Percentiles rank a stretch among this genome's conserved stretches.
Evolutionary conservation across 225 moss, liverwort and hornwort genomes (phyloP).

Genomic region (Sphagnum contortum): DNA sequence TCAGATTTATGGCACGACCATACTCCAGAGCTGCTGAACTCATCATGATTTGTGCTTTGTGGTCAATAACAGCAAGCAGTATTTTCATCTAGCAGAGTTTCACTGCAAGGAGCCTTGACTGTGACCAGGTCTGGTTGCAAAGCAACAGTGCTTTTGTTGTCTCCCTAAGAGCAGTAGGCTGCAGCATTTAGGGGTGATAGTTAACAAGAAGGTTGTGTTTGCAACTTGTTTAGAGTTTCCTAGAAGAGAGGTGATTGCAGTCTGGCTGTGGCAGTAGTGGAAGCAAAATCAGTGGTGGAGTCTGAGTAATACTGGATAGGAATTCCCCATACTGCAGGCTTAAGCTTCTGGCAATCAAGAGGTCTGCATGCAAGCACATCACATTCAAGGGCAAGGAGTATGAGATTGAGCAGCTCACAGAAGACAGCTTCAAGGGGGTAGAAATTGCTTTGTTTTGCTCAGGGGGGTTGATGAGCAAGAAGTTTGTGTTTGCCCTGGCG

Average conservation of each 20-base stretch:
- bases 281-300: constrained; percentile 93
- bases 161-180: too few relatives aligned
- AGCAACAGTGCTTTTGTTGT: too few relatives aligned
- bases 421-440: constrained; percentile 71
- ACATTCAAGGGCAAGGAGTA: constrained; percentile 73
- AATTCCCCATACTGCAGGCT: constrained; percentile 77
- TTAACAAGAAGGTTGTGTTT: too few relatives aligned
- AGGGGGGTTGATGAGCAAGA: constrained; percentile 90
- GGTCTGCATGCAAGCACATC: constrained; percentile 91
- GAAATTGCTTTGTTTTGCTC: constrained; percentile 96
- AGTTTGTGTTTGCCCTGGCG: constrained; percentile 67
- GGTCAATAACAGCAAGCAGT: too few relatives aligned
- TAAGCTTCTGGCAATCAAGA: constrained; percentile 88
- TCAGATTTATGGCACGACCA: too few relatives aligned
- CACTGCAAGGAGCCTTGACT: too few relatives aligned
- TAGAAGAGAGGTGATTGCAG: constrained; percentile 39
- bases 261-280: constrained; percentile 80
- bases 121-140: too few relatives aligned
- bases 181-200: too few relatives aligned
- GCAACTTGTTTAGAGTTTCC: too few relatives aligned
- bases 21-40: too few relatives aligned
- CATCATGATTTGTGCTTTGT: too few relatives aligned
- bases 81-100: too few relatives aligned
- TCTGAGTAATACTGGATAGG: constrained; percentile 77
- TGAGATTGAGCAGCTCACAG: constrained; percentile 67